phyloP scores from a whole-genome alignment of 2,329 filamentous ascomycete species.

The Pyrenophora graminea region DNA sequence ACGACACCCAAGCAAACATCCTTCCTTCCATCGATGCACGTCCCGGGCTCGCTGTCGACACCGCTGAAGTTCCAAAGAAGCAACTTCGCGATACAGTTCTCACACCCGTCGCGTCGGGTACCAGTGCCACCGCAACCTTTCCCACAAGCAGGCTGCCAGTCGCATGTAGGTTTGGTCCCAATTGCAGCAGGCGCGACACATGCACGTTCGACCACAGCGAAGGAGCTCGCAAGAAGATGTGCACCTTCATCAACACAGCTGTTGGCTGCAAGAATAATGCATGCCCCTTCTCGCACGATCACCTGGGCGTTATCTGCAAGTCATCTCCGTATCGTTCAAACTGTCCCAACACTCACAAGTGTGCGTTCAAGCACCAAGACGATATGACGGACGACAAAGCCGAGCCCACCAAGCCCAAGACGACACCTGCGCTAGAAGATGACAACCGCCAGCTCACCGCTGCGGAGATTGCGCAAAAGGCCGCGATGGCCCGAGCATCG shows the following conservation, averaged over 20 bases:
- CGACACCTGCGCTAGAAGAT: neutral
- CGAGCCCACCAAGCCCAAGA: neutral
- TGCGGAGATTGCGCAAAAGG: neutral
- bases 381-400: neutral
- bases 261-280: neutral
- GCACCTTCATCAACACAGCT: neutral
- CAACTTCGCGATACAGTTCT: no score
- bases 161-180: neutral
- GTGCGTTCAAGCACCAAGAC: neutral
- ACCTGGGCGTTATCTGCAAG: neutral
- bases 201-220: neutral
- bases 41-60: neutral
- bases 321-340: neutral
- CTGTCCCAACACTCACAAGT: neutral
- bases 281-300: neutral
- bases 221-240: neutral
- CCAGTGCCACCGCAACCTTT: neutral
- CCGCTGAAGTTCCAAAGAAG: neutral
- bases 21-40: no score
- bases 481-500: neutral
- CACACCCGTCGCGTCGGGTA: no score
- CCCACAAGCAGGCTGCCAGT: neutral
- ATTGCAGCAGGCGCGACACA: neutral
- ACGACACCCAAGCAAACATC: neutral
- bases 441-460: neutral